Base-by-base conservation (phyloP, 805 yeast genomes). In the Cephaloascus albidus region DNA sequence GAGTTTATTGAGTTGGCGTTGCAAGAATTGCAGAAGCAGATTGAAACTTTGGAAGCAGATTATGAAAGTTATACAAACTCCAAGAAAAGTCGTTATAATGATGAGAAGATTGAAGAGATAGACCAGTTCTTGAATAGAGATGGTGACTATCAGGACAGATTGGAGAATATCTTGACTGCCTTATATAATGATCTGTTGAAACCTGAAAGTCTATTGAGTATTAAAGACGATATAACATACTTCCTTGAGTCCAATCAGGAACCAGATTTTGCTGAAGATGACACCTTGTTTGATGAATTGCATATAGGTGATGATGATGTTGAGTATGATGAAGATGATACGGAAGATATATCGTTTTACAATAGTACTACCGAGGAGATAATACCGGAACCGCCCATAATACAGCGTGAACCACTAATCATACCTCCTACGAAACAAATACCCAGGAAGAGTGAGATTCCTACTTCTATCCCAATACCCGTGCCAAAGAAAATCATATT, bases 281-380 rank as follows among this genome's bases (percentile, higher is more conserved):
- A 61, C 10, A 52, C 65, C 8, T 51, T 66, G 31, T 67, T 65
- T 44, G 72, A 67, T 40, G 72, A 67, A 39, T 53, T 67, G n/a
- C 49, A 61, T 37, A 57, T 23, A 23, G 28, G 51, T 39, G 56
- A 54, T 40, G 57, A 14, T 5, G 14, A 10, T 14, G 28, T 50
- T 39, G 56, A 54, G 40, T 56, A 14, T 5, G 14, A 10, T 14
- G 33, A 31, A n/a, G 18, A 31, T 31, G 33, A 31, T 6, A n/a
- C 6, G 16, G 14, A 31, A 5, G 8, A 10, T 31, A n/a, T 6
- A 8, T 31, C 18, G 10, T 16, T 6, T 6, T 8, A 10, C 14
- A n/a, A 8, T 31, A 8, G 14, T 10, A 16, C 14, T n/a, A 31
- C 33, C 15, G 33, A 31, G 15, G 33, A 23, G 28, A 23, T 23